These are phyloP conservation scores for Delitschia confertaspora DNA, from an alignment of 495 filamentous ascomycete genomes.

Conservation along the genomic window DNA sequence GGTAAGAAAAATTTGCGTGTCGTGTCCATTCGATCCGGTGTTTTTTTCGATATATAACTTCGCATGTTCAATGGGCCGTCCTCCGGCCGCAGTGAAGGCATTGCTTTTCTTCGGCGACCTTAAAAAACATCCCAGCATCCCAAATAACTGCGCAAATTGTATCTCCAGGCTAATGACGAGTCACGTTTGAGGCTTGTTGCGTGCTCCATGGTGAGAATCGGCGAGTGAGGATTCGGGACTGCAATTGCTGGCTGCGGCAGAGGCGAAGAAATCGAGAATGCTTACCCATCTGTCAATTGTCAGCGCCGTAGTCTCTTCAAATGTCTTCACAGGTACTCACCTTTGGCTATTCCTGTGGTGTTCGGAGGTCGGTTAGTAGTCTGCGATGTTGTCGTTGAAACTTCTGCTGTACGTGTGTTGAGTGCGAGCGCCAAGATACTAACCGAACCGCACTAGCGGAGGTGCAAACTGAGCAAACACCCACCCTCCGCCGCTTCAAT, in stretches of 20 bases:
- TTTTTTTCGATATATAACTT: too few species aligned
- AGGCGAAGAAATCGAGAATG: constrained; percentile 23
- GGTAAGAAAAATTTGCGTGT: too few species aligned
- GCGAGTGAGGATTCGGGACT: not conserved
- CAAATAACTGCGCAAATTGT: too few species aligned
- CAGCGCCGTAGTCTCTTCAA: constrained; percentile 7
- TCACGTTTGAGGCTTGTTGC: too few species aligned
- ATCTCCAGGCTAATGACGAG: too few species aligned
- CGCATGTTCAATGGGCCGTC: too few species aligned
- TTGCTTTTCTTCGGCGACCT: too few species aligned
- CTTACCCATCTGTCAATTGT: constrained; percentile 45
- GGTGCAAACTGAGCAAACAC: constrained; percentile 13
- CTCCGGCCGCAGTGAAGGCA: too few species aligned
- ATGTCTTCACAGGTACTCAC: constrained; percentile 6
- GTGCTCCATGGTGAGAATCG: not conserved
- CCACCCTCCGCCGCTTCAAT: too few species aligned
- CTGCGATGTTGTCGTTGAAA: constrained; percentile 11
- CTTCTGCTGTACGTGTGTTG: constrained; percentile 1
- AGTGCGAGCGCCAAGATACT: constrained; percentile 5
- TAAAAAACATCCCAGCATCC: too few species aligned
- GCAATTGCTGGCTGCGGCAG: constrained; percentile 13
- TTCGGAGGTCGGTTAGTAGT: constrained; percentile 10
- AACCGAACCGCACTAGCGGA: not conserved
- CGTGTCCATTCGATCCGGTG: too few species aligned
- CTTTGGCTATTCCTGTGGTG: constrained; percentile 19